These are phyloP conservation scores for Linum tenue DNA, from an alignment of 345 rosid species.

Conservation along the genomic window DNA sequence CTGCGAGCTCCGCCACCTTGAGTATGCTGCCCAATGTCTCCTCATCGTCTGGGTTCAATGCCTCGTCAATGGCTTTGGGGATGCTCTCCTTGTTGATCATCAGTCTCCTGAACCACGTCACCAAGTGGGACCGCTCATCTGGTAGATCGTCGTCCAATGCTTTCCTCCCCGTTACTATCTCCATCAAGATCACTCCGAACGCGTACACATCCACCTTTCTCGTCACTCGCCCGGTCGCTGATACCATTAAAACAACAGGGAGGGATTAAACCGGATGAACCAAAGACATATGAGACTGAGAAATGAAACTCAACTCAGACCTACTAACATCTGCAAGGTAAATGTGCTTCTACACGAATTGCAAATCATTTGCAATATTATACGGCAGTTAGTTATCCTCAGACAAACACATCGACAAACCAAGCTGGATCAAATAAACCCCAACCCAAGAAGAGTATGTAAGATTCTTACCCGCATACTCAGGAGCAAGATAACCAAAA, in stretches of 20 bases:
- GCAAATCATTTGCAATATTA: too few species aligned
- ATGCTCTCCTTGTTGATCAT: conserved; percentile 58
- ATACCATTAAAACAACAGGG: neutral
- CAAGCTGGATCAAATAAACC: too few species aligned
- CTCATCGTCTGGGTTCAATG: conserved; percentile 39
- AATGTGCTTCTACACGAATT: too few species aligned
- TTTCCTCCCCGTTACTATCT: conserved; percentile 71
- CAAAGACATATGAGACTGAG: neutral
- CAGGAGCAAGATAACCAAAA: conserved; percentile 97
- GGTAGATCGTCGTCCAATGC: conserved; percentile 63
- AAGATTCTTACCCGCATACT: conserved; percentile 64
- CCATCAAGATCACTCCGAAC: conserved; percentile 88
- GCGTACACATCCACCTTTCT: conserved; percentile 84
- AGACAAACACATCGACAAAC: too few species aligned
- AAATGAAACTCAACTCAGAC: too few species aligned
- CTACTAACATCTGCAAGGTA: too few species aligned
- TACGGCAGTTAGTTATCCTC: neutral
- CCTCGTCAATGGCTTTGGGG: conserved; percentile 46
- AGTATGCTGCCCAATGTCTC: conserved; percentile 56
- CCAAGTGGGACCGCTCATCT: conserved; percentile 63
- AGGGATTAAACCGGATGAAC: neutral
- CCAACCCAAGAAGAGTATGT: neutral
- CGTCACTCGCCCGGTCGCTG: conserved; percentile 94
- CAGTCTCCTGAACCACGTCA: conserved; percentile 72
- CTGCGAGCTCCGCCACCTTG: conserved; percentile 76